Conservation (phyloP, 345 rosid species). For the Bretschneidera sinensis region DNA sequence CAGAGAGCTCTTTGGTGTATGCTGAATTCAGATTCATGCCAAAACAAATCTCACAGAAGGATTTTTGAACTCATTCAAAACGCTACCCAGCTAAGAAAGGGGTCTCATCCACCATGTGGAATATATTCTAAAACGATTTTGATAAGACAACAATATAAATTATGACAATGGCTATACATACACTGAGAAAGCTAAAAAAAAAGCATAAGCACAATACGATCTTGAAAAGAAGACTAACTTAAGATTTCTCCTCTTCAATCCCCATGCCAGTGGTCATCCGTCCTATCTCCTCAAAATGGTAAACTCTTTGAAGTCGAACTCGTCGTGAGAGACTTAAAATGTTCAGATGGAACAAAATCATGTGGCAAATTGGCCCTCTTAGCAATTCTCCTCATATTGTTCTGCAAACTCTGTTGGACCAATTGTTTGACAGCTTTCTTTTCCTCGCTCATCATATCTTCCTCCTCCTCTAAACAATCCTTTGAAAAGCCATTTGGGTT, state of each 20-base stretch:
- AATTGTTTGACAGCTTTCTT: constrained; percentile 82
- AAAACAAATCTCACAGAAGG: not conserved
- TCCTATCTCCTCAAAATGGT: constrained; percentile 51
- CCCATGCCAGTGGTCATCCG: constrained; percentile 1
- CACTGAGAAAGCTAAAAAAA: constrained; percentile 16
- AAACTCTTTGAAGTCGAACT: constrained; percentile 90
- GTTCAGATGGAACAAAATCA: constrained; percentile 78
- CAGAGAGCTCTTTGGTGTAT: not conserved
- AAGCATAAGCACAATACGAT: constrained; percentile 1
- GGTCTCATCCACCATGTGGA: too few relatives aligned
- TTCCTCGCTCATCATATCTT: constrained; percentile 83
- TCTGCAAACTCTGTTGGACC: constrained; percentile 89
- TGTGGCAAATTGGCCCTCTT: constrained; percentile 89
- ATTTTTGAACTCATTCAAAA: not conserved
- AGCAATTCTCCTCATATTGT: constrained; percentile 85
- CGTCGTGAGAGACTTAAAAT: constrained; percentile 71
- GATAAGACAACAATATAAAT: constrained; percentile 11
- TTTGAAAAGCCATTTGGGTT: constrained; percentile 32
- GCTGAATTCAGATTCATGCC: not conserved
- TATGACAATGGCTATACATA: constrained; percentile 20
- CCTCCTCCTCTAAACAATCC: constrained; percentile 44
- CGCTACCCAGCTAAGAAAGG: too few relatives aligned
- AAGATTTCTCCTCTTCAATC: constrained; percentile 15
- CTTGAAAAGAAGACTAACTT: constrained; percentile 29
- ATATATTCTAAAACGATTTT: constrained; percentile 9